Evolutionary conservation across 1,284 basidiomycete genomes (phyloP), one percentile per base, ranked within the genome.

Genomic region (Phenoliferia sp.): DNA sequence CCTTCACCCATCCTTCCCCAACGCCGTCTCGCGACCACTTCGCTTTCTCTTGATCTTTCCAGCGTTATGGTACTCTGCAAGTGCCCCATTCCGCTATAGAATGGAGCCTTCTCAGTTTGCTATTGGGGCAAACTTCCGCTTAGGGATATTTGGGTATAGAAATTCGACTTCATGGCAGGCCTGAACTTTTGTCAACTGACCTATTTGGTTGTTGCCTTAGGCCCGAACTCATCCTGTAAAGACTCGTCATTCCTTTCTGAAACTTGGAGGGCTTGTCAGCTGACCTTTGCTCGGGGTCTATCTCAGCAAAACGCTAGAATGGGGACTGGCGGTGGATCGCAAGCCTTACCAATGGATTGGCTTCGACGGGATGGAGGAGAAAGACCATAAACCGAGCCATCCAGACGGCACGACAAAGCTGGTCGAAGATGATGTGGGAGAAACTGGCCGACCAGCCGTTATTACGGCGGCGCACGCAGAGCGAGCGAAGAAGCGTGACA

Each of bases 81-180:
- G 64, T 3, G 66, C 71, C n/a, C 66, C 66, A 4, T 64, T 72
- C 16, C 64, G n/a, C n/a, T n/a, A n/a, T n/a, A n/a, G n/a, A n/a
- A n/a, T n/a, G n/a, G n/a, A n/a, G n/a, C n/a, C n/a, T n/a, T n/a
- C n/a, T n/a, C n/a, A n/a, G n/a, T n/a, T n/a, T n/a, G n/a, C n/a
- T n/a, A n/a, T n/a, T n/a, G n/a, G n/a, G n/a, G n/a, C n/a, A n/a
- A n/a, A n/a, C n/a, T n/a, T n/a, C n/a, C n/a, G n/a, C n/a, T n/a
- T n/a, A n/a, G n/a, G n/a, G n/a, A n/a, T n/a, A n/a, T n/a, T n/a
- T n/a, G n/a, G n/a, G n/a, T n/a, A n/a, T n/a, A n/a, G n/a, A n/a
- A n/a, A n/a, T n/a, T n/a, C n/a, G n/a, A n/a, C n/a, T n/a, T n/a
- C n/a, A n/a, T n/a, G n/a, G n/a, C n/a, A n/a, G n/a, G n/a, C n/a